Base-by-base conservation (phyloP, 805 yeast genomes). In the Wickerhamiella spandovensis region DNA sequence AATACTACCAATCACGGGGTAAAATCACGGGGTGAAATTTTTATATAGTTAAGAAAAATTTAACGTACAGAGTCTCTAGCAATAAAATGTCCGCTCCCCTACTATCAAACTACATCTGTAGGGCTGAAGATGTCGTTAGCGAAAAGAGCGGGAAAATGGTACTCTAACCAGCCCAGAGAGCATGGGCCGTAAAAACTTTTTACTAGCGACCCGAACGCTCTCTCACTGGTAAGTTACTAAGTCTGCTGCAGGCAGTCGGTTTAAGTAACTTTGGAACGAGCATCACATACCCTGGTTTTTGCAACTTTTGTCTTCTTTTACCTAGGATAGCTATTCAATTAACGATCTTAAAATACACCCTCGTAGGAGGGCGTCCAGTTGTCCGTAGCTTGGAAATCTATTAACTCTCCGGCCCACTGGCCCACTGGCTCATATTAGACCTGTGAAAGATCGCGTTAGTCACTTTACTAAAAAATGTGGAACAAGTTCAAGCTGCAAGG, bases 31-130 rank as follows among this genome's bases (percentile, higher is more conserved):
- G 30, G 20, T 21, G 13, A n/a, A 3, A 13, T 13, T n/a, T n/a
- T n/a, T 15, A 24, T 32, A 21, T 13, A 22, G 44, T 10, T 10
- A 18, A 17, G 5, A 20, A 30, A 13, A 20, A 18, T 15, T 6
- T 5, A 12, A 7, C 8, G 25, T 21, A 20, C 12, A 28, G 18
- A n/a, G n/a, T n/a, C n/a, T n/a, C n/a, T n/a, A n/a, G n/a, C n/a
- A 38, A 18, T 12, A 30, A 22, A 4, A 49, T 58, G 61, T 58
- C 7, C 42, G 56, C 62, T 55, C 61, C 58, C 54, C 61, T 58
- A 58, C 62, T 57, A 58, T 58, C 62, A 58, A 58, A 57, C 59
- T 56, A 56, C 62, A 57, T 53, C 55, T 47, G 61, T 58, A 45
- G 55, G 52, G 37, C 46, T 35, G 23, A 45, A 53, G 55, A 55